Percentiles rank a stretch among this genome's conserved stretches.
These are phyloP conservation scores for Apiospora rasikravindrae DNA, from an alignment of 2,329 filamentous ascomycete species.

Conservation along the genomic window DNA sequence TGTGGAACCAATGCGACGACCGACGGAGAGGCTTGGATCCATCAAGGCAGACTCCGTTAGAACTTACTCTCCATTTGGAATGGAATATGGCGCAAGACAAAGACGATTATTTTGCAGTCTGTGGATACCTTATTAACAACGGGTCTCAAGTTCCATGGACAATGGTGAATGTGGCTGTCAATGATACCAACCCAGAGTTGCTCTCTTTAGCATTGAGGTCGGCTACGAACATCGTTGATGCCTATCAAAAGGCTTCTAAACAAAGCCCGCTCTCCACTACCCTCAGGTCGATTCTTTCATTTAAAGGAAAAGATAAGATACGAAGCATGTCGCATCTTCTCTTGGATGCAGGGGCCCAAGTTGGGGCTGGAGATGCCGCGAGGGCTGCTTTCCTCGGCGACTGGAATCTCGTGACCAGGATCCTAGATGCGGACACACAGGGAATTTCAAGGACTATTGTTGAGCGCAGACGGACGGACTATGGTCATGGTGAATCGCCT, in stretches of 20 bases:
- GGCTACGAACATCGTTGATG: background rate
- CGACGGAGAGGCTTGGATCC: background rate
- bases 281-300: too few relatives aligned
- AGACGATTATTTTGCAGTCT: rapidly evolving
- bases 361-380: background rate
- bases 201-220: background rate
- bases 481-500: too few relatives aligned
- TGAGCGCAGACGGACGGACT: too few relatives aligned
- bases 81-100: too few relatives aligned
- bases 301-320: too few relatives aligned
- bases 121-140: background rate
- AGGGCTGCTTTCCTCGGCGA: background rate
- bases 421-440: background rate
- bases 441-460: background rate
- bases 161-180: background rate
- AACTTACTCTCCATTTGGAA: background rate
- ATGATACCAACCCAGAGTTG: background rate
- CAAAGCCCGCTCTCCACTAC: background rate
- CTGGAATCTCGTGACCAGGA: background rate
- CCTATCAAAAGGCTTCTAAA: background rate
- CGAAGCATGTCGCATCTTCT: background rate
- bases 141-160: background rate
- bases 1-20: background rate
- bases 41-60: background rate
- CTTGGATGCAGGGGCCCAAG: background rate